Conservation (phyloP, 2,329 filamentous ascomycete species). For the Paraphaeosphaeria sporulosa region DNA sequence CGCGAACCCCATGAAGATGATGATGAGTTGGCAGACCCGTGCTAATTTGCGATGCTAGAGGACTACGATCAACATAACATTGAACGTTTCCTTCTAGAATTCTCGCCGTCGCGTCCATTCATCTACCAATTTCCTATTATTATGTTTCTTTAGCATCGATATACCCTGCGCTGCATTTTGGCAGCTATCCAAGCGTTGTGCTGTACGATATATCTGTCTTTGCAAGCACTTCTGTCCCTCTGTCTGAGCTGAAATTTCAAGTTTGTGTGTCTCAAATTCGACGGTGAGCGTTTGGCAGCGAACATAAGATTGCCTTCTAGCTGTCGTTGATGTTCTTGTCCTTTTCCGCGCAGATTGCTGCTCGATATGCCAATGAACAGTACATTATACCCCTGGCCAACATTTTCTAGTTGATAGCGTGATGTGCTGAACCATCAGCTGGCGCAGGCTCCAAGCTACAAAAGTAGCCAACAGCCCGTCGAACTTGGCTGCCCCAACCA, state of each 20-base stretch:
- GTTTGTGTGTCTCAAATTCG: background rate
- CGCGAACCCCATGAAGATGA: constrained; percentile 14
- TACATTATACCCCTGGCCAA: background rate
- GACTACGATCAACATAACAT: constrained; percentile 5
- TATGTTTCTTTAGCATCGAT: background rate
- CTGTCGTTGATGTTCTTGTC: background rate
- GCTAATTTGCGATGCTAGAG: constrained; percentile 14
- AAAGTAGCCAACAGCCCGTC: background rate
- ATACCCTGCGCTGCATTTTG: constrained; percentile 8
- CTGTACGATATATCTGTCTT: constrained; percentile 4
- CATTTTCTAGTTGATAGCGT: background rate
- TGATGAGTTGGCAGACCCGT: background rate
- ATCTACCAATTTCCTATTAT: background rate
- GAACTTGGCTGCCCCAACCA: background rate
- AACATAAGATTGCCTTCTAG: background rate
- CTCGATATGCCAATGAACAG: background rate
- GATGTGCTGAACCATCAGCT: background rate
- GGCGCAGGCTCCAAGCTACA: background rate
- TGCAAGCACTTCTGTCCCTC: background rate
- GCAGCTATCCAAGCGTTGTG: constrained; percentile 1
- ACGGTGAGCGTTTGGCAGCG: background rate
- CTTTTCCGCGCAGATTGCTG: background rate
- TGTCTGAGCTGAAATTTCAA: background rate
- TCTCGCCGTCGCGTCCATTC: background rate
- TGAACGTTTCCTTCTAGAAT: constrained; percentile 6